Evolutionary conservation across 2,329 filamentous ascomycete species (phyloP).

Genomic region (Paecilomyces formosus): DNA sequence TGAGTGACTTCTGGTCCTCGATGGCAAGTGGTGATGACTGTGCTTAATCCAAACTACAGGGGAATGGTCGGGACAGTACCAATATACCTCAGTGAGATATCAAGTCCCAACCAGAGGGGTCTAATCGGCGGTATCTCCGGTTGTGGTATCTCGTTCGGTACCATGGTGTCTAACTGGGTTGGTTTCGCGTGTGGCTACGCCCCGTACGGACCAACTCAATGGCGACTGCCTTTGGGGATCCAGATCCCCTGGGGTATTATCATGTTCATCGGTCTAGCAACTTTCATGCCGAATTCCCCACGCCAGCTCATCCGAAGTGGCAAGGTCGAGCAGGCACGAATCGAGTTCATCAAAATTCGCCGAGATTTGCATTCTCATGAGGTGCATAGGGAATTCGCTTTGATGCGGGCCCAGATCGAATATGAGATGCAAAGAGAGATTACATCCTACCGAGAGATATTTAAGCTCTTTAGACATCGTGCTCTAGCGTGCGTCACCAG

Average conservation of each 20-base stretch:
- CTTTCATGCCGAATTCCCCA: conserved; percentile 51
- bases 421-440: conserved; percentile 53
- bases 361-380: conserved; percentile 39
- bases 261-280: conserved; percentile 46
- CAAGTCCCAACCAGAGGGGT: conserved; percentile 42
- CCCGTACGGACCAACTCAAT: conserved; percentile 46
- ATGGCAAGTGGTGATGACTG: background rate
- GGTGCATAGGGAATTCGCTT: conserved; percentile 44
- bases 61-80: conserved; percentile 47
- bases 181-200: conserved; percentile 50
- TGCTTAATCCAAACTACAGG: conserved; percentile 15
- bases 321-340: conserved; percentile 41
- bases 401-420: conserved; percentile 50
- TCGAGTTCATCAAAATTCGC: conserved; percentile 43
- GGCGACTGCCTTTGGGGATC: conserved; percentile 48
- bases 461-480: conserved; percentile 44
- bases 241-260: conserved; percentile 52
- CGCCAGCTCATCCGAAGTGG: conserved; percentile 46
- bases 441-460: conserved; percentile 46
- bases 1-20: conserved; percentile 12
- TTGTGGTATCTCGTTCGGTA: conserved; percentile 49
- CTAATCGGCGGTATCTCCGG: conserved; percentile 49
- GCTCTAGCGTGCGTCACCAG: conserved; percentile 38
- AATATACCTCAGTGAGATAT: conserved; percentile 50
- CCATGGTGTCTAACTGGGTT: conserved; percentile 52